A percentile compares a stretch with the other conserved stretches of the same genome.
Conservation (phyloP, 148 eudicot genomes). For the Limonium bicolor region DNA sequence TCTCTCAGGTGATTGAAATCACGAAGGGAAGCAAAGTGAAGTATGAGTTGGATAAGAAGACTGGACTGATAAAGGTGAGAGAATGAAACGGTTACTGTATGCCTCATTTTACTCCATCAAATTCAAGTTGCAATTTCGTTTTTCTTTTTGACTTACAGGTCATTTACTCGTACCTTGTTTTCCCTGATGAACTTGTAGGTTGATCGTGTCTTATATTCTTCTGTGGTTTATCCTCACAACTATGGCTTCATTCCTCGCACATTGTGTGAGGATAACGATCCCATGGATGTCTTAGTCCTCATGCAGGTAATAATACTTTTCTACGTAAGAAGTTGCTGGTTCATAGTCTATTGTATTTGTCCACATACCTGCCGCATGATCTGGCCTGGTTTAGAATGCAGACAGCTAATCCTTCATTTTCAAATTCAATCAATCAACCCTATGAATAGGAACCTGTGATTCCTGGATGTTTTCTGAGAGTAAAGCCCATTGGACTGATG, state of each 20-base stretch:
- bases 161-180: background rate
- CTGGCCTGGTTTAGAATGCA: background rate
- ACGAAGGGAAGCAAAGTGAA: constrained; percentile 72
- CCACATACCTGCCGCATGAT: too few relatives aligned
- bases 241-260: constrained; percentile 87
- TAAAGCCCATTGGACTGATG: constrained; percentile 60
- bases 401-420: too few relatives aligned
- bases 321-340: background rate
- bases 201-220: constrained; percentile 74
- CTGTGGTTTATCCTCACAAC: constrained; percentile 85
- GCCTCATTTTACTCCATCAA: background rate
- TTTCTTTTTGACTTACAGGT: background rate
- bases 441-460: constrained; percentile 49
- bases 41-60: constrained; percentile 76
- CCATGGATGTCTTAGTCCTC: constrained; percentile 67
- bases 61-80: constrained; percentile 71
- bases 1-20: constrained; percentile 52
- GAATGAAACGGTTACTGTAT: background rate
- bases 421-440: background rate
- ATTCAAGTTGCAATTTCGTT: background rate
- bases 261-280: constrained; percentile 79
- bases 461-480: constrained; percentile 71
- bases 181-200: constrained; percentile 27
- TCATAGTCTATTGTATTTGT: too few relatives aligned
- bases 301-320: constrained; percentile 44